Base-by-base conservation (phyloP, 2,329 filamentous ascomycete genomes). In the Reticulascus tulasneorum region DNA sequence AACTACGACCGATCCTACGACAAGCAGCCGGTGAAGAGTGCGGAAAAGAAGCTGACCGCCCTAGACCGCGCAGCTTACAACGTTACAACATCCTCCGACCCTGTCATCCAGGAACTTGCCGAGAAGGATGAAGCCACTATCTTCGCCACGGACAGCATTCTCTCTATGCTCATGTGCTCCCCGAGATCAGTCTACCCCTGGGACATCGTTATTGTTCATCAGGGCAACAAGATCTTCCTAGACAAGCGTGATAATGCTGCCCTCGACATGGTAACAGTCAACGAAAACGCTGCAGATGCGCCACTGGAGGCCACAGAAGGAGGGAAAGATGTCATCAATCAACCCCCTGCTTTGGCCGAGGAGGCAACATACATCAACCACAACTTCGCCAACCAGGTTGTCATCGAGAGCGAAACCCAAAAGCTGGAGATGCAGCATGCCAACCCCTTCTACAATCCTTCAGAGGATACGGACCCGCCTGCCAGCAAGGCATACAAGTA, bases 301-400 rank as follows among this genome's bases (percentile, higher is more conserved):
- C 93, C 93, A 23, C 77, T 97, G 35, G 93, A 98, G 62, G 80
- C 85, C 19, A 82, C 87, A 38, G 91, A 97, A 56, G 87, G 87
- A 54, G 89, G 87, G 72, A 94, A 95, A 69, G 93, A 98, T 60
- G 73, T 77, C 48, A 84, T 98, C 67, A 98, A 98, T 78, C 89
- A 89, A 57, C 93, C 93, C n/a, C 70, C 73, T 37, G 88, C 90
- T 35, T 81, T 98, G 39, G 91, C 94, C 56, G 84, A 96, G 64
- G 93, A 98, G 69, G 93, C 93, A 37, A 98, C 93, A 34, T 94
- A 96, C 73, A 98, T 98, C 78, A 98, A 98, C 79, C 93, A 97
- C 77, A 94, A 97, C 74, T 98, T 98, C 64, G 86, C 88, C 51
- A 87, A 94, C 65, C 93, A 98, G 73, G 88, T 94, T 33, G 90